Conservation (phyloP, 345 rosid species). For the Punica granatum region DNA sequence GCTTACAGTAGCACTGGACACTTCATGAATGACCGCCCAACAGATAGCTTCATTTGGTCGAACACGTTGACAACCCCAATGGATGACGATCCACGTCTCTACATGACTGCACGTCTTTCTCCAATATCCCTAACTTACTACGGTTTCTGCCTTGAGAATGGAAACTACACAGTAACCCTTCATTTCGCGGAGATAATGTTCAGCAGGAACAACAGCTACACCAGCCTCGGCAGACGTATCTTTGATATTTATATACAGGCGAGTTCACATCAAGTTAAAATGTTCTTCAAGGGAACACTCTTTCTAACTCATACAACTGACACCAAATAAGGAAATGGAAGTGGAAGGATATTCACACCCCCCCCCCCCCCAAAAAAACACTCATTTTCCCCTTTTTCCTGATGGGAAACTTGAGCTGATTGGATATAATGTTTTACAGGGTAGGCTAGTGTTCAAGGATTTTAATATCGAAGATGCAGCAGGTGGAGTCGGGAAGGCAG, state of each 20-base stretch:
- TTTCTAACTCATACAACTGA: neutral
- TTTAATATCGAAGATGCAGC: conserved; percentile 18
- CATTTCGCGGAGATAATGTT: conserved; percentile 27
- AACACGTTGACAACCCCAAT: conserved; percentile 14
- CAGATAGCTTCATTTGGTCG: neutral
- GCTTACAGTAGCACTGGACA: conserved; percentile 46
- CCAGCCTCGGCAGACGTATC: conserved; percentile 19
- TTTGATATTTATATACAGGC: conserved; percentile 30
- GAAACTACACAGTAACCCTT: conserved; percentile 15
- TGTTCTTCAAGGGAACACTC: neutral
- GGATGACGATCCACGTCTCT: too few relatives aligned
- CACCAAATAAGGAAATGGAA: too few relatives aligned
- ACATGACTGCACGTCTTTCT: conserved; percentile 33
- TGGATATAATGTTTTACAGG: conserved; percentile 3
- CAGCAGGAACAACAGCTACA: conserved; percentile 9
- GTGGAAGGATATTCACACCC: too few relatives aligned
- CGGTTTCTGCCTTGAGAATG: conserved; percentile 19
- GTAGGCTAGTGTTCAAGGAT: conserved; percentile 13
- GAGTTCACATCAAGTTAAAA: neutral
- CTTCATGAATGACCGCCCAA: conserved; percentile 19
- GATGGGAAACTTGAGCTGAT: neutral
- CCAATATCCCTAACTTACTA: conserved; percentile 36
- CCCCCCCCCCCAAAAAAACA: neutral
- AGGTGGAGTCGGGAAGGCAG: conserved; percentile 11
- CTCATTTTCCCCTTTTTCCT: neutral